A percentile compares a stretch with the other conserved stretches of the same genome.
Conservation (phyloP, 192 early-diverging fungal genomes). For the Coemansia sp. region DNA sequence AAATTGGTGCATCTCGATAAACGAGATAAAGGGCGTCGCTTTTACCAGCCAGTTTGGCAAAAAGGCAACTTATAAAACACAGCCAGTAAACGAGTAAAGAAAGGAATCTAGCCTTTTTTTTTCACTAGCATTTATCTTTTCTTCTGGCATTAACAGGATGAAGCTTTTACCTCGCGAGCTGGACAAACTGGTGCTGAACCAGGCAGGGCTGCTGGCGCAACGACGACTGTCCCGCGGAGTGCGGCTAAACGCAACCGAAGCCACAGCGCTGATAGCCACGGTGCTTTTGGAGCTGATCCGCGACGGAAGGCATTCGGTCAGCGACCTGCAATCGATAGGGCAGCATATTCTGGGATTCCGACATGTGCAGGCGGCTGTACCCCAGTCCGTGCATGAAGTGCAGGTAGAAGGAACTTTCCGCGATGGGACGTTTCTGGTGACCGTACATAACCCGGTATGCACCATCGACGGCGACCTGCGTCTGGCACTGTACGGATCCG, state of each 20-base stretch:
- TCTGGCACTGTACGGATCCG: constrained; percentile 85
- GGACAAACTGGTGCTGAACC: constrained; percentile 88
- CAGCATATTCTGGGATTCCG: constrained; percentile 82
- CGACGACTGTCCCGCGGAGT: constrained; percentile 85
- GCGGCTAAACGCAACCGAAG: constrained; percentile 81
- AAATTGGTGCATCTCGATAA: too few species aligned
- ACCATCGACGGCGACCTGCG: constrained; percentile 76
- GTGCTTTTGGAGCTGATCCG: constrained; percentile 86
- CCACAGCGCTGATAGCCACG: constrained; percentile 84
- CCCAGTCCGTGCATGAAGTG: constrained; percentile 72
- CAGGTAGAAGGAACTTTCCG: constrained; percentile 91
- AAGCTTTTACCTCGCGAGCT: constrained; percentile 85
- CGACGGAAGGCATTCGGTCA: constrained; percentile 82
- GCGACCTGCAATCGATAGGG: constrained; percentile 84
- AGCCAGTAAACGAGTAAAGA: too few species aligned
- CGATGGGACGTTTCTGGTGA: constrained; percentile 92
- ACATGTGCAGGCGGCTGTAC: constrained; percentile 75
- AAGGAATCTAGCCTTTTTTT: too few species aligned
- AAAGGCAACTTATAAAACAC: too few species aligned
- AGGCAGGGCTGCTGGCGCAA: constrained; percentile 88
- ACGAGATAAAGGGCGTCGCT: too few species aligned
- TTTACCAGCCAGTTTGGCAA: too few species aligned
- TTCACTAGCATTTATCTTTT: too few species aligned
- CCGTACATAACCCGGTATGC: constrained; percentile 88
- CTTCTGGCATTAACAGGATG: constrained; percentile 39